Conservation (phyloP, 257 asterid genomes). For the Prunella vulgaris region DNA sequence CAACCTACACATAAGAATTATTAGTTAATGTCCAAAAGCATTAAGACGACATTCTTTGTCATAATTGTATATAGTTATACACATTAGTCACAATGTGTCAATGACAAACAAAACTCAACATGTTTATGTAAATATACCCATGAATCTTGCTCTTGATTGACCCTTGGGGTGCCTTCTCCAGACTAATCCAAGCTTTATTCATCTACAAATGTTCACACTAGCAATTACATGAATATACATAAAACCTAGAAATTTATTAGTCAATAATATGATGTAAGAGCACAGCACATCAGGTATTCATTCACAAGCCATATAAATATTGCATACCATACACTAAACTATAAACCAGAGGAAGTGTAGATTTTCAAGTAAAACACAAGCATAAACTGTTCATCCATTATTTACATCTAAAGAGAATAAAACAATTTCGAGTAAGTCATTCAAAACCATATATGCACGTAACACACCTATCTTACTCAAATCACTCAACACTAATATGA, state of each 20-base stretch:
- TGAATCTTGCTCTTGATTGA: conserved; percentile 76
- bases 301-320: neutral
- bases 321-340: no score
- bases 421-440: neutral
- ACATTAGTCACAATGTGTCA: neutral
- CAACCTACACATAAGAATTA: conserved; percentile 40
- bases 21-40: neutral
- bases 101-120: neutral
- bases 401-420: neutral
- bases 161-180: conserved; percentile 86
- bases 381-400: neutral
- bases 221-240: conserved; percentile 16
- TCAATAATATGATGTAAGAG: neutral
- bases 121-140: conserved; percentile 43
- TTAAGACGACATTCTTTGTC: conserved; percentile 1
- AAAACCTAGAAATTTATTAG: conserved; percentile 5
- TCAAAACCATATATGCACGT: neutral
- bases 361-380: neutral
- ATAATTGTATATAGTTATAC: neutral
- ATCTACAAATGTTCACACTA: conserved; percentile 47
- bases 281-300: neutral
- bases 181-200: conserved; percentile 77
- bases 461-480: neutral
- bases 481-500: neutral
- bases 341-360: neutral